Percentiles rank a stretch among this genome's conserved stretches.
Evolutionary conservation across 2,329 filamentous ascomycete genomes (phyloP).

Genomic region (Emmonsiellopsis sp.): DNA sequence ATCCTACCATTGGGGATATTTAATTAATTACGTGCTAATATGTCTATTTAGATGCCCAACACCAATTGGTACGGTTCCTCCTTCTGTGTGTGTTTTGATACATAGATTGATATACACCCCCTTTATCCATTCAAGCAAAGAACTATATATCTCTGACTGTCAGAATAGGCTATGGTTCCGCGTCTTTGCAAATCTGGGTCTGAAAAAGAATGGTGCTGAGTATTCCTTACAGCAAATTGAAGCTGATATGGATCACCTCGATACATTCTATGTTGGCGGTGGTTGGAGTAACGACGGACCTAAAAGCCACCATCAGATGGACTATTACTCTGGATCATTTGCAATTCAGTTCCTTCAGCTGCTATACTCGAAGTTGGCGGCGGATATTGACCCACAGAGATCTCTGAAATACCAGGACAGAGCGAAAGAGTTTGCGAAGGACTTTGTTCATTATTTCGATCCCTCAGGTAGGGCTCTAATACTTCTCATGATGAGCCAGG

Average conservation of each 20-base stretch:
- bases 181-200: constrained; percentile 70
- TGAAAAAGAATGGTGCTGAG: constrained; percentile 64
- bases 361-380: constrained; percentile 64
- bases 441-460: constrained; percentile 70
- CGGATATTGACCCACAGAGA: constrained; percentile 53
- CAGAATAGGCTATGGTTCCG: constrained; percentile 67
- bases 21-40: neutral
- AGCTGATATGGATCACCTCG: constrained; percentile 66
- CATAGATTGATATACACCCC: too few species aligned
- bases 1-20: neutral
- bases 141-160: constrained; percentile 13
- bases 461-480: constrained; percentile 42
- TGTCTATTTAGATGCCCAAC: constrained; percentile 34
- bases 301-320: constrained; percentile 71
- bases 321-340: constrained; percentile 76
- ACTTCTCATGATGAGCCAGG: neutral
- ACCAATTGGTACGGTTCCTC: constrained; percentile 51
- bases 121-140: constrained; percentile 13
- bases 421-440: constrained; percentile 57
- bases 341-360: constrained; percentile 75
- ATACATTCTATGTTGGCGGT: constrained; percentile 72
- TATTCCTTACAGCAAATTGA: constrained; percentile 63
- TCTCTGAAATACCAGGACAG: constrained; percentile 61
- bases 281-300: constrained; percentile 80
- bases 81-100: constrained; percentile 15